Evolutionary conservation across 257 asterid genomes (phyloP), one percentile per base, ranked within the genome.

Genomic region (Solanum bulbocastanum): DNA sequence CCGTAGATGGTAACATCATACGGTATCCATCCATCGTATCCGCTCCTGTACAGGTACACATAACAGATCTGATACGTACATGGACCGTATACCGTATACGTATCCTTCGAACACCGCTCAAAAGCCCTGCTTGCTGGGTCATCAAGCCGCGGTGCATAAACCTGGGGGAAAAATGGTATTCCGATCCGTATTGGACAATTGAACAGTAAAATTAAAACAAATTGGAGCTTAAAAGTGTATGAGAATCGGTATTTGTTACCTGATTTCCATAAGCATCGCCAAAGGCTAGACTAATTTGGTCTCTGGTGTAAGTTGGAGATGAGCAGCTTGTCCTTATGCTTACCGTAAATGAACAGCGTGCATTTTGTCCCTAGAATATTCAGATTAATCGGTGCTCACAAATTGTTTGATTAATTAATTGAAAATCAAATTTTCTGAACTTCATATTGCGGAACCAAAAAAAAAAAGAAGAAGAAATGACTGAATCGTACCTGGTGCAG

Each of bases 191-290:
- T 46, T 40, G 56, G 9, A 13, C 60, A 23, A 76, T n/a, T 27
- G 18, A 81, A 81, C 40, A 27, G 20, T 27, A 30, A 44, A 79
- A 79, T 79, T 42, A 79, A 79, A 79, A 79, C 65, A 79, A 79
- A 27, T 15, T 79, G 52, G 65, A 78, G 25, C 25, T 14, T 25
- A 8, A 42, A 14, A 10, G 7, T 16, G 1, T 44, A n/a, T 35
- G 49, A 75, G 39, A 12, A 42, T 1, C 30, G 37, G 83, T 44
- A 33, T 18, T 18, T 33, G 44, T 33, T 32, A 72, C 99, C 99
- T 97, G 99, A 92, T 94, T 96, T 27, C 99, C 99, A 86, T 96
- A 93, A 82, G 98, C 98, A 91, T 97, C 99, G 27, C 99, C 99
- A 86, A 97, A 97, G 88, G 98, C 73, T 62, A 97, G 95, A 88